Evolutionary conservation across 805 yeast genomes (phyloP), one percentile per base, ranked within the genome.

Genomic region (Allodekkera sacchari): DNA sequence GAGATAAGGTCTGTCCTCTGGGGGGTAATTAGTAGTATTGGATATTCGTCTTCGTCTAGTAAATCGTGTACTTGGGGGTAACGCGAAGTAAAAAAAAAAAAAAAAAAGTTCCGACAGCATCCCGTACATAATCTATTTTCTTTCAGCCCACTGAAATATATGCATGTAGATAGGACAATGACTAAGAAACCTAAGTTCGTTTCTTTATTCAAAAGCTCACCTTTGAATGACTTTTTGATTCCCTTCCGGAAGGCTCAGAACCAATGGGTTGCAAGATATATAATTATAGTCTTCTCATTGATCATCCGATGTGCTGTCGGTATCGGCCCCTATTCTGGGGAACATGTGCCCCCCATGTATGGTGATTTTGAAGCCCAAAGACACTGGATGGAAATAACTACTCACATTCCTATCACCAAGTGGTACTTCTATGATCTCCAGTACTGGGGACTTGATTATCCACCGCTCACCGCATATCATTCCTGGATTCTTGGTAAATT

Each of bases 291-390:
- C 30, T 71, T 83, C 38, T 84, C 94, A 2, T 54, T 88, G 4
- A 72, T 89, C 8, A 67, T 87, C 3, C 66, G 95, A 41, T 69
- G 83, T 32, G 95, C 94, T 1, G 78, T 89, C 15, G 95, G 96
- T 0, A 62, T 88, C 22, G 98, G 97, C 1, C 69, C 85, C 4
- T 88, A 74, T 50, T 84, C 95, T 15, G 98, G 98, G 0, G 52
- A 55, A 38, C 58, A 59, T 7, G 60, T 65, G 2, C 75, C 82
- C 7, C 97, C 97, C 4, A 73, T 84, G 73, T 76, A 64, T 61
- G 98, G 98, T 6, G 98, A 92, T 52, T 89, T 92, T 49, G 98
- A 92, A 55, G 97, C 97, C 0, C 98, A 92, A 55, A 71, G 98
- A 43, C 98, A 89, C 55, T 92, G 98, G 98, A 68, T 92, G 72